These are phyloP conservation scores for Penicillium sp. DNA, from an alignment of 2,329 filamentous ascomycete species.

Conservation along the genomic window DNA sequence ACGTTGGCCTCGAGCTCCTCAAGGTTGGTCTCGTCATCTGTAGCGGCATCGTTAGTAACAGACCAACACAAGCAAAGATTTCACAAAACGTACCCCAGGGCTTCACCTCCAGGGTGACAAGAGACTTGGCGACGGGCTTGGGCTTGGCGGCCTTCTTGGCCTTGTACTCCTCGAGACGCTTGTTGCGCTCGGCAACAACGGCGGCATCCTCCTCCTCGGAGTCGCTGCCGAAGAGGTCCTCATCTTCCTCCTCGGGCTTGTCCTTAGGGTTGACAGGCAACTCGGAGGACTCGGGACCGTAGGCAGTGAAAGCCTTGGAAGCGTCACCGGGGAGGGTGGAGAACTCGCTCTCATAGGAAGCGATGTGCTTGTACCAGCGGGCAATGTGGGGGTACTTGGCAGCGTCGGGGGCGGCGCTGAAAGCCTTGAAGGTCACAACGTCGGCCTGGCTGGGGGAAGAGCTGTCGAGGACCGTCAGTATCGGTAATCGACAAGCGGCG, in stretches of 20 bases:
- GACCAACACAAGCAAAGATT: background rate
- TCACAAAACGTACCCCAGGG: constrained; percentile 80
- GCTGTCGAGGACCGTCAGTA: constrained; percentile 40
- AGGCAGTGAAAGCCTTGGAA: constrained; percentile 81
- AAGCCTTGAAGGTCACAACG: constrained; percentile 89
- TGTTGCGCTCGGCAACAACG: constrained; percentile 77
- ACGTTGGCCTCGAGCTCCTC: constrained; percentile 74
- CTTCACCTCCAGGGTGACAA: constrained; percentile 95
- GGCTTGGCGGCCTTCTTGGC: constrained; percentile 95
- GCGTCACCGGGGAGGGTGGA: constrained; percentile 85
- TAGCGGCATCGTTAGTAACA: constrained; percentile 18
- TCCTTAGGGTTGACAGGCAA: constrained; percentile 82
- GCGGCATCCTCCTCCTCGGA: constrained; percentile 93
- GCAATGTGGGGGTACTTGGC: constrained; percentile 90
- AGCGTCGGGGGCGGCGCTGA: constrained; percentile 70
- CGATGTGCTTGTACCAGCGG: constrained; percentile 99
- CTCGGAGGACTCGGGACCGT: constrained; percentile 79
- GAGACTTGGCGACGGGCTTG: constrained; percentile 91
- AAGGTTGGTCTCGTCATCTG: constrained; percentile 93
- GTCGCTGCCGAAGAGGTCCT: constrained; percentile 90
- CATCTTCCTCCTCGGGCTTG: constrained; percentile 74
- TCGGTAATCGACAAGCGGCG: constrained; percentile 1
- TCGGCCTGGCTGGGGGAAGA: constrained; percentile 84
- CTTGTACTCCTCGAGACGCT: constrained; percentile 87
- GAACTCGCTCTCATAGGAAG: constrained; percentile 90